These are phyloP conservation scores for Xylariaceae sp. DNA, from an alignment of 2,329 filamentous ascomycete genomes.

Conservation along the genomic window DNA sequence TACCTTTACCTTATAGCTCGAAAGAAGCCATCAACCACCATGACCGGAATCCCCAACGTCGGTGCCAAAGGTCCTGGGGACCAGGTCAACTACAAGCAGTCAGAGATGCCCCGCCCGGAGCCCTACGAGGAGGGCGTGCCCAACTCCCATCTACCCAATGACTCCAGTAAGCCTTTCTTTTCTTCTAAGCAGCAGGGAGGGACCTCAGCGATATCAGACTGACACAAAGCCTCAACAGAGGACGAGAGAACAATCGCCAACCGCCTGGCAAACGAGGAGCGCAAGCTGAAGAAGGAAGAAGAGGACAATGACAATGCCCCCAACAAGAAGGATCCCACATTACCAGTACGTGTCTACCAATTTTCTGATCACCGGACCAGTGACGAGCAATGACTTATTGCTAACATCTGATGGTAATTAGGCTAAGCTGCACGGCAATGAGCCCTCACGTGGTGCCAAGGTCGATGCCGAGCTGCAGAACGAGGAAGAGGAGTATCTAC, in stretches of 20 bases:
- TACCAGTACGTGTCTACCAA: slow-evolving; percentile 41
- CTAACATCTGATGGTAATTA: slow-evolving; percentile 20
- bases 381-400: background rate
- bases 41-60: slow-evolving; percentile 54
- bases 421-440: slow-evolving; percentile 65
- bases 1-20: background rate
- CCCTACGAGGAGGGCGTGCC: slow-evolving; percentile 68
- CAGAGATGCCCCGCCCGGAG: slow-evolving; percentile 44
- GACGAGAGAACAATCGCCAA: slow-evolving; percentile 68
- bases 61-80: slow-evolving; percentile 59
- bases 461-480: slow-evolving; percentile 63
- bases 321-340: slow-evolving; percentile 55
- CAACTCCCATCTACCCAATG: slow-evolving; percentile 61
- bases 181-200: too few relatives aligned
- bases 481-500: slow-evolving; percentile 61
- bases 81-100: slow-evolving; percentile 59
- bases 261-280: slow-evolving; percentile 58
- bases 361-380: background rate
- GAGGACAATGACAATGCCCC: slow-evolving; percentile 40
- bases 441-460: slow-evolving; percentile 67
- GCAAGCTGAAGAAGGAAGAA: slow-evolving; percentile 29
- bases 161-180: slow-evolving; percentile 75
- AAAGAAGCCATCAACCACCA: slow-evolving; percentile 19
- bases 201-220: too few relatives aligned
- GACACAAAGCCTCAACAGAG: slow-evolving; percentile 42